phyloP scores from a whole-genome alignment of 2,329 filamentous ascomycete genomes.

The Teratosphaeria epicoccoides region DNA sequence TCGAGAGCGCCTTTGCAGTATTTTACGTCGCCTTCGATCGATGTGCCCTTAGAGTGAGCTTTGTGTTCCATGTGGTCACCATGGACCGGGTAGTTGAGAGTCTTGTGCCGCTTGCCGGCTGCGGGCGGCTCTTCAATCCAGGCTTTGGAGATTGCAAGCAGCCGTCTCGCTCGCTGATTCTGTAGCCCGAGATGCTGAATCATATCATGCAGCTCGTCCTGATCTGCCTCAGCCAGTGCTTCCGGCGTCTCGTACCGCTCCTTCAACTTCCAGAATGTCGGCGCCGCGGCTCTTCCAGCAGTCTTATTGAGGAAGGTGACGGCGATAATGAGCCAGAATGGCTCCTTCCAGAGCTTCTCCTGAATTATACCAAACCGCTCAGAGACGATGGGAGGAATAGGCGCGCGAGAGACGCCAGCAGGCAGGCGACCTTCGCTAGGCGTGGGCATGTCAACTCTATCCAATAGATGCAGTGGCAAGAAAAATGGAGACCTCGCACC shows the following conservation, averaged over 20 bases:
- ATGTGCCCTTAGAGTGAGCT: background rate
- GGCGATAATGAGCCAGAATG: slow-evolving; percentile 71
- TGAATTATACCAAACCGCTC: slow-evolving; percentile 69
- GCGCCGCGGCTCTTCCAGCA: slow-evolving; percentile 61
- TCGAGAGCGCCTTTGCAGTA: slow-evolving; percentile 56
- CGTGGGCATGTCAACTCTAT: slow-evolving; percentile 20
- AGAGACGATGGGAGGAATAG: slow-evolving; percentile 56
- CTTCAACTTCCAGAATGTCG: slow-evolving; percentile 61
- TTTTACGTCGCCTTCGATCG: slow-evolving; percentile 25
- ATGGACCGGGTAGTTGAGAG: slow-evolving; percentile 7
- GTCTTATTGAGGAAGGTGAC: slow-evolving; percentile 81
- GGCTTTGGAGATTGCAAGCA: slow-evolving; percentile 58
- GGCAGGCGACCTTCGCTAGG: slow-evolving; percentile 17
- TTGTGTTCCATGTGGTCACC: slow-evolving; percentile 5
- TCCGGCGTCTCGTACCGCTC: slow-evolving; percentile 55
- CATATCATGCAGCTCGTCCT: slow-evolving; percentile 47
- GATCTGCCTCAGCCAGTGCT: slow-evolving; percentile 48
- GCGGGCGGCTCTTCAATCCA: slow-evolving; percentile 58
- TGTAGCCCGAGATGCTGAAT: slow-evolving; percentile 64
- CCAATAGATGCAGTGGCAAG: slow-evolving; percentile 9
- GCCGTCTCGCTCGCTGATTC: slow-evolving; percentile 53
- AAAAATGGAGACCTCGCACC: slow-evolving; percentile 18
- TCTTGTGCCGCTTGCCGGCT: slow-evolving; percentile 42
- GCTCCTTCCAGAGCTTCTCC: slow-evolving; percentile 62
- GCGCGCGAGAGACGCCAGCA: slow-evolving; percentile 36